Evolutionary conservation across 306 rosid genomes (phyloP), one percentile per base, ranked within the genome.

Genomic region (Aeschynomene evenia): DNA sequence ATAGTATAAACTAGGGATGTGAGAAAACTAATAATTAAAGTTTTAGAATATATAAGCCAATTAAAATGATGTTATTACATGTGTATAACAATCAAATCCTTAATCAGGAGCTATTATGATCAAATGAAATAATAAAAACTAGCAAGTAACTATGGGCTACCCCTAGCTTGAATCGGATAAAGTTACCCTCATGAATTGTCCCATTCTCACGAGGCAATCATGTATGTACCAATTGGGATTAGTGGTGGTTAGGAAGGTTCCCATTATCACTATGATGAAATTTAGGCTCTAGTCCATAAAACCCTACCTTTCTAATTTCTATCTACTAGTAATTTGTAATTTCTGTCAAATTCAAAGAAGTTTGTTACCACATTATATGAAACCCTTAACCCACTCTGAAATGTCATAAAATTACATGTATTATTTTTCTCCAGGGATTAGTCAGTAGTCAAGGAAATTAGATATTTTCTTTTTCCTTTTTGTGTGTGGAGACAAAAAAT

Each of bases 181-280:
- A 11, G 36, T 13, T 14, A 14, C 36, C 49, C 57, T 37, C 63
- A 29, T 11, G 42, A 37, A 19, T 56, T 0, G 55, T n/a, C 39
- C 13, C 49, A 3, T 28, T 49, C 34, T 49, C 75, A 50, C 56
- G 45, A 42, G 69, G 76, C 61, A 63, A 33, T 49, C 72, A 70
- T 70, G 62, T 51, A 55, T 70, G 62, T 51, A 55, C 22, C 22
- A 37, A 23, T 15, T 7, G 40, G 18, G 19, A 45, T 49, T 43
- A 40, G 53, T 66, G 45, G 66, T 78, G 20, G 82, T 69, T 63
- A 70, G 71, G 71, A 77, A 68, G 72, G 73, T 63, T 77, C 40
- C 45, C 80, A 69, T 63, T 73, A 20, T 61, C 16, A 58, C 58
- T n/a, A n/a, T n/a, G n/a, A 28, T 28, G 31, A 28, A 3, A 3